phyloP scores from a whole-genome alignment of 495 filamentous ascomycete genomes.

The Xylaria nigripes region DNA sequence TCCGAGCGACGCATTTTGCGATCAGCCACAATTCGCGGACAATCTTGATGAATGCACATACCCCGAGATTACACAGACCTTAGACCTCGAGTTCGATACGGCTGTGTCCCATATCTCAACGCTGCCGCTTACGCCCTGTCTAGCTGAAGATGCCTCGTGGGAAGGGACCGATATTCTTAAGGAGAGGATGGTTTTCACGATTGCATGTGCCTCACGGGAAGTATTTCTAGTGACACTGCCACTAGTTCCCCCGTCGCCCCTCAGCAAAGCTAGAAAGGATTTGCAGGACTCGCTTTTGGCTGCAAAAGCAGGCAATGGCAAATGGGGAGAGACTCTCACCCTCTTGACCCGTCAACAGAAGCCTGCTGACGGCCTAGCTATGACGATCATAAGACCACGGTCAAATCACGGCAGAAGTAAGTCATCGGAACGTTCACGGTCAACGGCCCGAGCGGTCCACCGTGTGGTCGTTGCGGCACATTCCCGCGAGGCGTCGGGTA shows the following conservation, averaged over 20 bases:
- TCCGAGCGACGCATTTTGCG: conserved; percentile 25
- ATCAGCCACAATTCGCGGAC: conserved; percentile 44
- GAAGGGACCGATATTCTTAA: conserved; percentile 53
- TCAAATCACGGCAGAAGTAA: conserved; percentile 23
- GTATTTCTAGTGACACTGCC: conserved; percentile 66
- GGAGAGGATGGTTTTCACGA: conserved; percentile 59
- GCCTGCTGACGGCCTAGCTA: conserved; percentile 55
- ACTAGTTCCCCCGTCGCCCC: conserved; percentile 60
- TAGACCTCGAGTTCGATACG: conserved; percentile 60
- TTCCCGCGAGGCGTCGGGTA: conserved; percentile 59
- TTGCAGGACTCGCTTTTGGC: conserved; percentile 37
- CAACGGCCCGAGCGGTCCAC: conserved; percentile 18
- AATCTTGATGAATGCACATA: conserved; percentile 33
- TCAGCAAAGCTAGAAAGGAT: conserved; percentile 42
- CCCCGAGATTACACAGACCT: conserved; percentile 51
- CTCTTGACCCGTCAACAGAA: conserved; percentile 51
- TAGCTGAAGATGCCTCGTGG: conserved; percentile 41
- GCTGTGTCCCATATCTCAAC: conserved; percentile 53
- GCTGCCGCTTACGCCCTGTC: conserved; percentile 41
- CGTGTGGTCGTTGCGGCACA: conserved; percentile 44
- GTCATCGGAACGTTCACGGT: conserved; percentile 29
- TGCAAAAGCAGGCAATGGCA: conserved; percentile 42
- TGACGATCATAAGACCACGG: conserved; percentile 52
- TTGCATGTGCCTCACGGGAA: conserved; percentile 60
- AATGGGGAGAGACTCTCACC: conserved; percentile 55